Evolutionary conservation across 495 filamentous ascomycete genomes (phyloP).

Genomic region (Neurospora terricola): DNA sequence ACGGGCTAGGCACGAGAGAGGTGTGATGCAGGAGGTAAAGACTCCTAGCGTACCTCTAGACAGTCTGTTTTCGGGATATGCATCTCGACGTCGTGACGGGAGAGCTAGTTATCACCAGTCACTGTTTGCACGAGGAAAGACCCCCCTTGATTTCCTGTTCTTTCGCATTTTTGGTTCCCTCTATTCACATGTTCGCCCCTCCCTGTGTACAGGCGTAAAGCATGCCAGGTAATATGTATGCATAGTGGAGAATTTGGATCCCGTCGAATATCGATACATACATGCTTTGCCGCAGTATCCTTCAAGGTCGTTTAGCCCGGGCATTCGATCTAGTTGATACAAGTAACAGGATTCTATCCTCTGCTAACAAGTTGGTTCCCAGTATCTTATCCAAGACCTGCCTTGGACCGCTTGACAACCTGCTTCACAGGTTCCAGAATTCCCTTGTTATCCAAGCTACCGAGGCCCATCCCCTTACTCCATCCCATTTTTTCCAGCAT

Average conservation of each 20-base stretch:
- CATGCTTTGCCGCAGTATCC: background rate
- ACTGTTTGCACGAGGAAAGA: background rate
- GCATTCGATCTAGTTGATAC: background rate
- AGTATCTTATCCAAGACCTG: conserved; percentile 66
- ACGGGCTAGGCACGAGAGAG: background rate
- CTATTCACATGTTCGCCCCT: background rate
- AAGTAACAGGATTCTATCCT: background rate
- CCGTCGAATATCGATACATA: background rate
- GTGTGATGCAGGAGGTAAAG: background rate
- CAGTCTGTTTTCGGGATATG: background rate
- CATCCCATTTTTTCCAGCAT: conserved; percentile 99
- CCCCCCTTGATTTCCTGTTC: background rate
- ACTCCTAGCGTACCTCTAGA: background rate
- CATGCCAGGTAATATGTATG: background rate
- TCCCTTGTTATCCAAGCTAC: conserved; percentile 73
- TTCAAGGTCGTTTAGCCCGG: background rate
- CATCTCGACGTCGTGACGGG: background rate
- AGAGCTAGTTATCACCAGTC: background rate
- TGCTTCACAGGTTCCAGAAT: conserved; percentile 80
- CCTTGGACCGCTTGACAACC: conserved; percentile 74
- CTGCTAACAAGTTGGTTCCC: background rate
- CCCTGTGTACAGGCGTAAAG: background rate
- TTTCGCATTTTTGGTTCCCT: background rate
- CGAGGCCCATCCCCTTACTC: conserved; percentile 79
- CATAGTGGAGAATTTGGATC: background rate